Evolutionary conservation across 2,329 filamentous ascomycete genomes (phyloP).

Genomic region (Pestalotiopsis sp.): DNA sequence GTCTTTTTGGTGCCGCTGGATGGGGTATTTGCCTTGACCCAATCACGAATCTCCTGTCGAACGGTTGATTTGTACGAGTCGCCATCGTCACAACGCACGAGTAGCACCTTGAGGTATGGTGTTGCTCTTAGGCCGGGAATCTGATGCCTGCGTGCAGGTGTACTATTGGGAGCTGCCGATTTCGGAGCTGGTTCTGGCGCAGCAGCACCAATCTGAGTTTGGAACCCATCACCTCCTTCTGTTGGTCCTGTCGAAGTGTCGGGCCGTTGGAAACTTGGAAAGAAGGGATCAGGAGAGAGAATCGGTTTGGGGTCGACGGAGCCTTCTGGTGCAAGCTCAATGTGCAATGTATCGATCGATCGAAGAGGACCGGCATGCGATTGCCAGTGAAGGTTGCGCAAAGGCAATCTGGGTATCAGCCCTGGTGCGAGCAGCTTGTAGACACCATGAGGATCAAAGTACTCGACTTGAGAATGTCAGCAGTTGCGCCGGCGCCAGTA

Average conservation of each 20-base stretch:
- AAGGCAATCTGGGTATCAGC: conserved; percentile 75
- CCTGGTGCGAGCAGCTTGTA: conserved; percentile 81
- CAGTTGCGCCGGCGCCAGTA: conserved; percentile 10
- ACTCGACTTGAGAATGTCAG: conserved; percentile 68
- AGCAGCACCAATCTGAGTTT: conserved; percentile 47
- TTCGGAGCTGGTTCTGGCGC: conserved; percentile 35
- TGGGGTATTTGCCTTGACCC: conserved; percentile 78
- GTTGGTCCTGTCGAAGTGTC: conserved; percentile 28
- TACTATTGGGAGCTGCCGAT: conserved; percentile 32
- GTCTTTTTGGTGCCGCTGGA: conserved; percentile 58
- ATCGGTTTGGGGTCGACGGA: conserved; percentile 42
- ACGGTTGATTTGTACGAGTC: conserved; percentile 85
- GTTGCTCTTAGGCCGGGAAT: conserved; percentile 92
- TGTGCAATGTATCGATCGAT: conserved; percentile 89
- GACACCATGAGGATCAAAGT: conserved; percentile 88
- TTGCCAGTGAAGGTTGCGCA: conserved; percentile 96
- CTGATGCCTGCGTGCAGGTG: conserved; percentile 74
- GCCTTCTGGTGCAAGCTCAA: conserved; percentile 75
- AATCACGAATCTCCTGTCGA: conserved; percentile 79
- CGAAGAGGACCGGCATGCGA: conserved; percentile 87
- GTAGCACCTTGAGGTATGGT: conserved; percentile 86
- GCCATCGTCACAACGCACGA: conserved; percentile 93
- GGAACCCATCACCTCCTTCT: conserved; percentile 65
- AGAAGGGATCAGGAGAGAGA: conserved; percentile 34
- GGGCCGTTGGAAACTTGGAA: conserved; percentile 31